Evolutionary conservation across 192 early-diverging fungal genomes (phyloP).

Genomic region (Physocladia obscura): DNA sequence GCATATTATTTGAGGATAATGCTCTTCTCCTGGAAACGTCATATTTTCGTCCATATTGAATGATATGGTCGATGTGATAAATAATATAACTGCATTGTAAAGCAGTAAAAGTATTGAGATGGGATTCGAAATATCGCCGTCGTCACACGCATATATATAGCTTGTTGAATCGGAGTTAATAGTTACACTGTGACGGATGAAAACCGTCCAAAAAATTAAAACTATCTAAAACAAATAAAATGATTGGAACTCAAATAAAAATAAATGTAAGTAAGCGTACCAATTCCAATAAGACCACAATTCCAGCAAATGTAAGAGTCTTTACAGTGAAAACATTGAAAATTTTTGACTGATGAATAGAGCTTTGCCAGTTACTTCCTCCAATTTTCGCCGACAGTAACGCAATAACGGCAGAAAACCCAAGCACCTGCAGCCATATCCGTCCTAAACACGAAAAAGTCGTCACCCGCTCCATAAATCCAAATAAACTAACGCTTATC

Average conservation of each 20-base stretch:
- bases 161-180: background rate
- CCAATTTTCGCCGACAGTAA: background rate
- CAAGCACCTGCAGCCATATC: conserved; percentile 17
- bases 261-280: no score
- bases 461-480: background rate
- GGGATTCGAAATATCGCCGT: background rate
- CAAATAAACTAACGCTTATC: background rate
- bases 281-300: no score
- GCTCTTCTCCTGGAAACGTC: background rate
- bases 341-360: no score
- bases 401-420: background rate
- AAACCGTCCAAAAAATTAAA: background rate
- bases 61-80: background rate
- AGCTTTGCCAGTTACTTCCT: background rate
- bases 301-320: no score
- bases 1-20: background rate
- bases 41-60: background rate
- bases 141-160: background rate
- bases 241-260: no score
- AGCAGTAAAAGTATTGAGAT: background rate
- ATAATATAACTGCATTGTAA: background rate
- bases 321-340: no score
- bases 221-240: background rate
- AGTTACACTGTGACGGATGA: background rate
- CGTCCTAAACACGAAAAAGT: background rate